These are phyloP conservation scores for Trapa bicornis DNA, from an alignment of 345 rosid species.

Conservation along the genomic window DNA sequence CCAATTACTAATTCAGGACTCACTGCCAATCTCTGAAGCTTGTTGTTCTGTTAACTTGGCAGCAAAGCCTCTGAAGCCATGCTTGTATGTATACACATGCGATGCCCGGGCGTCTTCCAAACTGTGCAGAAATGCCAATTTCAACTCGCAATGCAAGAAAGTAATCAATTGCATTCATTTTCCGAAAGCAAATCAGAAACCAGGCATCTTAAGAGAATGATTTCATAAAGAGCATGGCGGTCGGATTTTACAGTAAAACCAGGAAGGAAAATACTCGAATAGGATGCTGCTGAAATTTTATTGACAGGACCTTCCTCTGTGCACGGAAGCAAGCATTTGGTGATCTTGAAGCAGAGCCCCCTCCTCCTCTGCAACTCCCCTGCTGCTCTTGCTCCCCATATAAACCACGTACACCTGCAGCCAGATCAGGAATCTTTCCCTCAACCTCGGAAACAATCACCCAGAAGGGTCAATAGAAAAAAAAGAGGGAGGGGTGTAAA, in stretches of 20 bases:
- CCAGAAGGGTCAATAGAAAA: neutral
- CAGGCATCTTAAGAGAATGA: neutral
- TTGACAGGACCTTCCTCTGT: slow-evolving; percentile 30
- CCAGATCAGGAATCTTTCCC: neutral
- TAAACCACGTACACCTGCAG: slow-evolving; percentile 36
- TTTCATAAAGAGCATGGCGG: neutral
- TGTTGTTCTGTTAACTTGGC: slow-evolving; percentile 31
- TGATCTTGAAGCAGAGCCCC: slow-evolving; percentile 16
- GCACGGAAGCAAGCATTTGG: slow-evolving; percentile 31
- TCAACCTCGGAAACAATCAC: too few species aligned
- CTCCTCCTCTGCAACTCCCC: slow-evolving; percentile 17
- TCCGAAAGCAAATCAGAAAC: neutral
- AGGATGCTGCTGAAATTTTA: neutral
- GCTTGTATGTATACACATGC: slow-evolving; percentile 33
- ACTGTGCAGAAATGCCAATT: slow-evolving; percentile 14
- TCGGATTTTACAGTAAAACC: neutral
- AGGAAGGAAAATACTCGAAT: neutral
- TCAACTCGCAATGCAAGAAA: neutral
- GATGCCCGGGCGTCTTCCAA: slow-evolving; percentile 28
- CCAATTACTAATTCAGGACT: neutral
- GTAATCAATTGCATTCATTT: neutral
- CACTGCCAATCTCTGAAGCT: slow-evolving; percentile 33
- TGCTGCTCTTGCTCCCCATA: slow-evolving; percentile 23
- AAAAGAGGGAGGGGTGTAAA: neutral
- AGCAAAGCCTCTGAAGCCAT: slow-evolving; percentile 40